Percentiles rank a stretch among this genome's conserved stretches.
phyloP scores from a whole-genome alignment of 805 yeast genomes.

The Candida nemodendra region DNA sequence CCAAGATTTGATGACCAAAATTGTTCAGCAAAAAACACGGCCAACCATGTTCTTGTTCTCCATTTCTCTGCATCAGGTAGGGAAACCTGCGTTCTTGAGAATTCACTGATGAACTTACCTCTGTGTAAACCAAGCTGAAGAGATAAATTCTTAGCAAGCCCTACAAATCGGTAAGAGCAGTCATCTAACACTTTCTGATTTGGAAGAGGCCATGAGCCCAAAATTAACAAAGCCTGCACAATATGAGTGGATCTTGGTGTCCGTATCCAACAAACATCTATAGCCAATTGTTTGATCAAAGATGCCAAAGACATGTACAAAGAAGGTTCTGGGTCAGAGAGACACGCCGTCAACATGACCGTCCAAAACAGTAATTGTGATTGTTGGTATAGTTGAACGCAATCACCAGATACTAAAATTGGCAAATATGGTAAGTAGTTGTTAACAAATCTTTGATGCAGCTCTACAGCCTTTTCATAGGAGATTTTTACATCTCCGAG shows the following conservation, averaged over 20 bases:
- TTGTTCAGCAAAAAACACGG: conserved; percentile 83
- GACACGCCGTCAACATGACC: conserved; percentile 79
- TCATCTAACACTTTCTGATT: conserved; percentile 91
- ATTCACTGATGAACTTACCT: conserved; percentile 88
- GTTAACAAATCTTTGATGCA: conserved; percentile 67
- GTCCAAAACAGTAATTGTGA: conserved; percentile 90
- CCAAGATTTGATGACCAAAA: conserved; percentile 89
- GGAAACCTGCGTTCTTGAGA: conserved; percentile 83
- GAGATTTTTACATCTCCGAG: conserved; percentile 75
- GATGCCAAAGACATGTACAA: conserved; percentile 73
- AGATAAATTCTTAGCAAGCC: conserved; percentile 80
- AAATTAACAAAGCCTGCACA: conserved; percentile 82
- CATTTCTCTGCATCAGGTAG: conserved; percentile 89
- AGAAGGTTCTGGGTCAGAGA: conserved; percentile 84
- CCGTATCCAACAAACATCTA: conserved; percentile 88
- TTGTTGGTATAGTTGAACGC: conserved; percentile 76
- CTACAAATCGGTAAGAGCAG: conserved; percentile 84
- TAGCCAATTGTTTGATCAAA: conserved; percentile 80
- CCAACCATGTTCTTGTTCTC: conserved; percentile 92
- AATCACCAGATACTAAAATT: conserved; percentile 65
- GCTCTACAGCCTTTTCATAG: conserved; percentile 61
- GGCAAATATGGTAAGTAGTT: conserved; percentile 78
- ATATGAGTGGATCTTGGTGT: conserved; percentile 94
- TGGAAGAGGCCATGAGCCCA: conserved; percentile 90
- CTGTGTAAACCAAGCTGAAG: conserved; percentile 87